Evolutionary conservation across 345 rosid genomes (phyloP).

Genomic region (Aquilaria sinensis): DNA sequence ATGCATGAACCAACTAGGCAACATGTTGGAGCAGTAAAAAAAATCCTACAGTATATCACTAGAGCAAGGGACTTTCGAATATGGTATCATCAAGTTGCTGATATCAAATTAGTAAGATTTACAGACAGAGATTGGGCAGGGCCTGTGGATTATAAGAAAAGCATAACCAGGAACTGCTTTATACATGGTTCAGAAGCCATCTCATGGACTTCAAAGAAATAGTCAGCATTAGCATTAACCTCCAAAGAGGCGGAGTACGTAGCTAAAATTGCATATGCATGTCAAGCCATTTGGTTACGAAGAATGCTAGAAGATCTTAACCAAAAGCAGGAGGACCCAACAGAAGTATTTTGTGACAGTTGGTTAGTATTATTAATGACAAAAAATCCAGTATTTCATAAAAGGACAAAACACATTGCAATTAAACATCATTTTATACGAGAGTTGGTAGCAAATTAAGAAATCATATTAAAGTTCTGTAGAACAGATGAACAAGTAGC

Average conservation of each 20-base stretch:
- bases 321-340: not conserved
- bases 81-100: not conserved
- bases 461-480: not conserved
- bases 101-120: not conserved
- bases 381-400: not conserved
- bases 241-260: not conserved
- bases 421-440: not conserved
- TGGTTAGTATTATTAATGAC: not conserved
- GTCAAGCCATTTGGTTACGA: not conserved
- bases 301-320: not conserved
- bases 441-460: not conserved
- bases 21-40: not conserved
- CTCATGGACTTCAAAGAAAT: not conserved
- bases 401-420: not conserved
- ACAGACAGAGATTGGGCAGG: not conserved
- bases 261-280: not conserved
- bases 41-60: not conserved
- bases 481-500: not conserved
- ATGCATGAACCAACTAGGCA: not conserved
- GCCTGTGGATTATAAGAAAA: not conserved
- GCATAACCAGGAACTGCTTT: not conserved
- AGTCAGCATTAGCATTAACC: not conserved
- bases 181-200: not conserved
- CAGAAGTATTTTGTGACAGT: not conserved
- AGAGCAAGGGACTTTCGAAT: not conserved